These are phyloP conservation scores for Apiotrichum sp. DNA, from an alignment of 1,284 basidiomycete genomes.

Conservation along the genomic window DNA sequence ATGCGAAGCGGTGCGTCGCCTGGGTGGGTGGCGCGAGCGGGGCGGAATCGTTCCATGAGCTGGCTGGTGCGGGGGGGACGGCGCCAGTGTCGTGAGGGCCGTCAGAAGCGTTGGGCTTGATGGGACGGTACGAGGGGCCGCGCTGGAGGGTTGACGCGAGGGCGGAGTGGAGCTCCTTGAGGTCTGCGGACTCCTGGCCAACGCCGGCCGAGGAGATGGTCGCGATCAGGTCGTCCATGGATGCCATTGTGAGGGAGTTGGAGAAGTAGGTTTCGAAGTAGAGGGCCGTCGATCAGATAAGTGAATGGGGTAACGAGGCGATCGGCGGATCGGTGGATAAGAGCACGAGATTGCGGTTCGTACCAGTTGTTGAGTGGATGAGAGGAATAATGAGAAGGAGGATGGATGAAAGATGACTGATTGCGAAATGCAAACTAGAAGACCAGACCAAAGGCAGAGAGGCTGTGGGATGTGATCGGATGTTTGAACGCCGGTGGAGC, in stretches of 20 bases:
- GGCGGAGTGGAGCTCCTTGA: slow-evolving; percentile 35
- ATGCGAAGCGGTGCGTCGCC: slow-evolving; percentile 6
- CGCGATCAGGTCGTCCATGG: slow-evolving; percentile 42
- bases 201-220: slow-evolving; percentile 33
- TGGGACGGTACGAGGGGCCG: slow-evolving; percentile 20
- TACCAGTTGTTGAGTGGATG: too few relatives aligned
- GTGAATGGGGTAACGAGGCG: too few relatives aligned
- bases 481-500: too few relatives aligned
- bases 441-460: too few relatives aligned
- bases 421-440: too few relatives aligned
- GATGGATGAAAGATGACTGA: too few relatives aligned
- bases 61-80: slow-evolving; percentile 39
- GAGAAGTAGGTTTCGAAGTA: not conserved
- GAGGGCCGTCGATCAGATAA: not conserved
- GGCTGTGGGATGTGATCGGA: too few relatives aligned
- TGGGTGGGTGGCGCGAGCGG: slow-evolving; percentile 8
- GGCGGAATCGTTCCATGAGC: slow-evolving; percentile 37
- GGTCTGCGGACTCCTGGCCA: slow-evolving; percentile 36
- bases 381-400: too few relatives aligned
- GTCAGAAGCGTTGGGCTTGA: slow-evolving; percentile 22
- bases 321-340: too few relatives aligned
- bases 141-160: slow-evolving; percentile 27
- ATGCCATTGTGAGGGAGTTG: slow-evolving; percentile 19
- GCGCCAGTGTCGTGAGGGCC: slow-evolving; percentile 19
- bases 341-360: too few relatives aligned